Base-by-base conservation (phyloP, 495 filamentous ascomycete species). In the Lepidopterella palustris region DNA sequence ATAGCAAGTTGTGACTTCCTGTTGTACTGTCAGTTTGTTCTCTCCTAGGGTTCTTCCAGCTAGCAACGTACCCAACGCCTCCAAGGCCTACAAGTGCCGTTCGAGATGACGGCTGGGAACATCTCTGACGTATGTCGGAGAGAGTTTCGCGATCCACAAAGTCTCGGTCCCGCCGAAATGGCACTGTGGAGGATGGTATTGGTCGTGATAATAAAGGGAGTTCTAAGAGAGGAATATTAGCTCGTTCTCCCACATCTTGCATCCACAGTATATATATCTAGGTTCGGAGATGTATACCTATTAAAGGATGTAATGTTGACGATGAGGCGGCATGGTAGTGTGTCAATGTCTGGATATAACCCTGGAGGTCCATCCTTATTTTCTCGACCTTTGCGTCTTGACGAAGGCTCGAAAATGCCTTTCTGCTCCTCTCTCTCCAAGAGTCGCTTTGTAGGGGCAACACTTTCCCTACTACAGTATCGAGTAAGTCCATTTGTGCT, bases 1-100 rank as follows among this genome's bases (percentile, higher is more conserved):
- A 83, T 74, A 2, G 79, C 79, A 50, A 80, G 73, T 57, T 81
- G 78, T 0, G 78, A 76, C 70, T 81, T 82, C 15, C 76, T 81
- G n/a, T 24, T 25, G n/a, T 29, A 45, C 28, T 45, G 35, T 58
- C 15, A 57, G 39, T 39, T 52, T n/a, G 18, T 23, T 61, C 18
- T 55, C 20, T 45, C 1, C 10, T 24, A 8, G 10, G 45, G 23
- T 2, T 50, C 25, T 56, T 1, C 32, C n/a, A 39, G 32, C n/a
- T 28, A 10, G 40, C n/a, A 20, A 52, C 65, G 57, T 70, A 80
- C 77, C 78, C 78, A 45, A 80, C 69, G 18, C 78, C n/a, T n/a
- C n/a, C n/a, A n/a, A n/a, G n/a, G n/a, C n/a, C n/a, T n/a, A n/a
- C n/a, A n/a, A n/a, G n/a, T 25, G 45, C 45, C 2, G 65, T 66